phyloP scores from a whole-genome alignment of 2,329 filamentous ascomycete genomes.

The Penicillium sp. region DNA sequence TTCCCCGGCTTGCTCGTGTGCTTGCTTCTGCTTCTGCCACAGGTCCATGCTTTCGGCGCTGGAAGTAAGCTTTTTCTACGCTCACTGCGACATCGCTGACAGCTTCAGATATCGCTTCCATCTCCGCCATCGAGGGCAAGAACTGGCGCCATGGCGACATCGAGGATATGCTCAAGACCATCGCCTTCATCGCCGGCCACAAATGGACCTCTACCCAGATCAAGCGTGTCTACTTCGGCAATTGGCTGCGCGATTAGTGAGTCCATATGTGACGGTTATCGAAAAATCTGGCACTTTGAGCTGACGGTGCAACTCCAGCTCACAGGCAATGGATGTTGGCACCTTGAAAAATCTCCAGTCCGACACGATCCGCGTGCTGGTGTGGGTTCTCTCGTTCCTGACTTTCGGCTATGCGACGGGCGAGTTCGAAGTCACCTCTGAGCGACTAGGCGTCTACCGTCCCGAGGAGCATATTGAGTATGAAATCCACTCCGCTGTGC shows the following conservation, averaged over 20 bases:
- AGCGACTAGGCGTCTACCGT: slow-evolving; percentile 72
- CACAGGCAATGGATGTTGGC: slow-evolving; percentile 74
- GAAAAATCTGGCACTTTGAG: background rate
- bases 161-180: slow-evolving; percentile 72
- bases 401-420: slow-evolving; percentile 79
- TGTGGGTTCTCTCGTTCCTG: slow-evolving; percentile 78
- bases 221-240: slow-evolving; percentile 76
- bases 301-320: slow-evolving; percentile 37
- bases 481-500: slow-evolving; percentile 22
- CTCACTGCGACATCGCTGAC: slow-evolving; percentile 6
- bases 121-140: slow-evolving; percentile 48
- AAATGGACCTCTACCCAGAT: slow-evolving; percentile 80
- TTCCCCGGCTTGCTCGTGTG: slow-evolving; percentile 34
- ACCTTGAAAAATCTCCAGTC: slow-evolving; percentile 73
- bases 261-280: slow-evolving; percentile 8
- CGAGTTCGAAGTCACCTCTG: slow-evolving; percentile 77
- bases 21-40: slow-evolving; percentile 35
- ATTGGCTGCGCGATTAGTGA: slow-evolving; percentile 76
- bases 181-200: slow-evolving; percentile 71
- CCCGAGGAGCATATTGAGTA: slow-evolving; percentile 59
- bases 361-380: slow-evolving; percentile 70
- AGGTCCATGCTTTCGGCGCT: slow-evolving; percentile 43
- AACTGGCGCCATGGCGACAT: slow-evolving; percentile 61
- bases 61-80: slow-evolving; percentile 35
- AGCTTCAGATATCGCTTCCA: slow-evolving; percentile 44